Conservation (phyloP, 192 early-diverging fungal genomes). For the Piromyces finnis region DNA sequence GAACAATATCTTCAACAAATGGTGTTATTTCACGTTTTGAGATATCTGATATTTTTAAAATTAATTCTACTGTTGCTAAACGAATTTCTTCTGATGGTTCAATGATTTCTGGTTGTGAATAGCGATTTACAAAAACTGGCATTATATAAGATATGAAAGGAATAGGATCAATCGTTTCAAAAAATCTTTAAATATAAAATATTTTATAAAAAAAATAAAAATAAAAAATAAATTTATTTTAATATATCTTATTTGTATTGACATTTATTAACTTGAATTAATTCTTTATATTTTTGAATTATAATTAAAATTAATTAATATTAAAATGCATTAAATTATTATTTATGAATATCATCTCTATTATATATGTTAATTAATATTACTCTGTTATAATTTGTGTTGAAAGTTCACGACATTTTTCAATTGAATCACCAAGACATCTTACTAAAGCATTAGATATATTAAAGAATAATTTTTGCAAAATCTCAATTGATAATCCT, state of each 20-base stretch:
- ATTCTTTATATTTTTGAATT: no score
- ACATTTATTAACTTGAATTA: no score
- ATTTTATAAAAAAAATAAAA: no score
- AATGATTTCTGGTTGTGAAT: constrained; percentile 15
- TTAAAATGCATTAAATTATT: no score
- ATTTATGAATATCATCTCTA: no score
- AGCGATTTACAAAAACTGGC: constrained; percentile 17
- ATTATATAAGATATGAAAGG: constrained; percentile 16
- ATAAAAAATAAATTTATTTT: no score
- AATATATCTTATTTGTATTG: no score
- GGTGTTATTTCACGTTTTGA: constrained; percentile 11
- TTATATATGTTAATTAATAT: background rate
- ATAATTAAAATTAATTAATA: no score
- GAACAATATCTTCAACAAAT: constrained; percentile 24
- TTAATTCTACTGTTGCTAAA: constrained; percentile 12
- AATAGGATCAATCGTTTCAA: constrained; percentile 4
- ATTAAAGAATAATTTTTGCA: constrained; percentile 3
- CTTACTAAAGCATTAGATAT: constrained; percentile 11
- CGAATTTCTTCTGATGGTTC: constrained; percentile 35
- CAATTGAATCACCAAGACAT: constrained; percentile 17
- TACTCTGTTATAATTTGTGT: constrained; percentile 15
- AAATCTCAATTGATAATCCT: background rate
- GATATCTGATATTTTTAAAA: constrained; percentile 7
- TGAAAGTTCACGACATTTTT: constrained; percentile 19
- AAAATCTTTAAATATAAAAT: background rate